Conservation (phyloP, 2,329 filamentous ascomycete genomes). For the Ophiostoma himal-ulmi region DNA sequence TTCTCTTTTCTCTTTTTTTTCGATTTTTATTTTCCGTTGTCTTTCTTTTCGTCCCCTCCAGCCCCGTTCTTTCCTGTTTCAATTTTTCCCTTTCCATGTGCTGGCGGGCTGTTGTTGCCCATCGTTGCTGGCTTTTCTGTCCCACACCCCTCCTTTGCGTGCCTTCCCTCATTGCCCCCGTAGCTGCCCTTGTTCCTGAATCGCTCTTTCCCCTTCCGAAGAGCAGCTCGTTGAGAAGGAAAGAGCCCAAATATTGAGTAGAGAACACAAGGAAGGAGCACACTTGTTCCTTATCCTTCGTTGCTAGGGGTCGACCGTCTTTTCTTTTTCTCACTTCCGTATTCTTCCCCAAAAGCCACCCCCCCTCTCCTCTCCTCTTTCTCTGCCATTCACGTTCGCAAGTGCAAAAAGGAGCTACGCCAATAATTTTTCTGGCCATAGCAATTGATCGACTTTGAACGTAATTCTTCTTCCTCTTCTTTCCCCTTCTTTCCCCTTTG, state of each 20-base stretch:
- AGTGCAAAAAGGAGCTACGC: conserved; percentile 22
- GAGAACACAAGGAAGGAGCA: conserved; percentile 8
- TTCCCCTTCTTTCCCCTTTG: conserved; percentile 14
- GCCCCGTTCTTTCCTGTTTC: conserved; percentile 13
- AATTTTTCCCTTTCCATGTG: conserved; percentile 7
- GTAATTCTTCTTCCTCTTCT: conserved; percentile 21
- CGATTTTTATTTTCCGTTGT: conserved; percentile 13
- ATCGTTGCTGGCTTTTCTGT: not conserved
- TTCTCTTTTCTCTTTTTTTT: conserved; percentile 17
- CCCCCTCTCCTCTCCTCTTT: conserved; percentile 14
- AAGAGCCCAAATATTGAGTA: not conserved
- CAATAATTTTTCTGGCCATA: conserved; percentile 22
- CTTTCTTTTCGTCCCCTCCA: conserved; percentile 12
- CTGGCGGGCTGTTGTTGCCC: conserved; percentile 11
- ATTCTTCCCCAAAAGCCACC: conserved; percentile 13
- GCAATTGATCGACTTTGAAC: conserved; percentile 21
- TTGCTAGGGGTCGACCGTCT: conserved; percentile 22
- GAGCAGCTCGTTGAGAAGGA: conserved; percentile 1
- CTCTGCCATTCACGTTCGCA: not conserved
- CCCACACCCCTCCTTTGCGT: conserved; percentile 10
- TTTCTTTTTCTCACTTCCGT: conserved; percentile 12
- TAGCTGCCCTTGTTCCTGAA: conserved; percentile 19
- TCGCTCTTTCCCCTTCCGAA: conserved; percentile 18
- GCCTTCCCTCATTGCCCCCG: conserved; percentile 2
- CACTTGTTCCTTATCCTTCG: conserved; percentile 17